Percentiles rank a stretch among this genome's conserved stretches.
Conservation (phyloP, 192 early-diverging fungal species). For the Umbelopsis sp. region DNA sequence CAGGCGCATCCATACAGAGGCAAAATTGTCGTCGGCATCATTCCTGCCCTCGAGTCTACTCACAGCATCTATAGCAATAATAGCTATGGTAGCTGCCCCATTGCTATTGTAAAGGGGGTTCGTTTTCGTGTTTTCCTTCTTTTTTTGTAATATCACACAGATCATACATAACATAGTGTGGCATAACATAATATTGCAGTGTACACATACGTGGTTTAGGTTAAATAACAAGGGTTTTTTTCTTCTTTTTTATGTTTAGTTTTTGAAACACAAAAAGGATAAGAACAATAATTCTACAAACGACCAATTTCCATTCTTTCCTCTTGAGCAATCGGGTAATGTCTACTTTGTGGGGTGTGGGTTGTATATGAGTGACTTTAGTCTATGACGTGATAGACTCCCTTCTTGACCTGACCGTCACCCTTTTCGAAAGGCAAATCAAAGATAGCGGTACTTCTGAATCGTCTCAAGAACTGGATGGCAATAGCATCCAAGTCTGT, state of each 20-base stretch:
- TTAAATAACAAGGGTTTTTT: neutral
- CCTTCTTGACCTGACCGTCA: conserved; percentile 50
- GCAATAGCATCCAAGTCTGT: conserved; percentile 79
- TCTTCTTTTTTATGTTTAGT: conserved; percentile 1
- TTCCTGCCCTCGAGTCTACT: neutral
- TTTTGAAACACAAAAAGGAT: conserved; percentile 7
- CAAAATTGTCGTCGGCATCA: neutral
- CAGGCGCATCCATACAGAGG: neutral
- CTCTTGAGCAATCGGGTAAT: conserved; percentile 15
- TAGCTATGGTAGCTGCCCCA: neutral
- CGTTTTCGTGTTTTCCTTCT: too few relatives aligned
- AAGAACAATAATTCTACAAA: conserved; percentile 21
- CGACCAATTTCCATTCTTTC: conserved; percentile 13
- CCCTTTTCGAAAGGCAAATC: conserved; percentile 58
- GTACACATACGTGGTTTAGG: neutral
- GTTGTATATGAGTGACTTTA: neutral
- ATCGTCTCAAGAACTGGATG: conserved; percentile 81
- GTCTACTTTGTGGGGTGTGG: conserved; percentile 7
- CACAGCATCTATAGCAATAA: neutral
- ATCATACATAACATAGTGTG: too few relatives aligned
- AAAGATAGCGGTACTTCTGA: conserved; percentile 68
- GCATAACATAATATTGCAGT: neutral
- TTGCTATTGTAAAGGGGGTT: too few relatives aligned
- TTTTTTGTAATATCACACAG: too few relatives aligned
- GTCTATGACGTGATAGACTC: conserved; percentile 47